Percentiles rank a stretch among this genome's conserved stretches.
Conservation (phyloP, 345 rosid species). For the Theobroma cacao region DNA sequence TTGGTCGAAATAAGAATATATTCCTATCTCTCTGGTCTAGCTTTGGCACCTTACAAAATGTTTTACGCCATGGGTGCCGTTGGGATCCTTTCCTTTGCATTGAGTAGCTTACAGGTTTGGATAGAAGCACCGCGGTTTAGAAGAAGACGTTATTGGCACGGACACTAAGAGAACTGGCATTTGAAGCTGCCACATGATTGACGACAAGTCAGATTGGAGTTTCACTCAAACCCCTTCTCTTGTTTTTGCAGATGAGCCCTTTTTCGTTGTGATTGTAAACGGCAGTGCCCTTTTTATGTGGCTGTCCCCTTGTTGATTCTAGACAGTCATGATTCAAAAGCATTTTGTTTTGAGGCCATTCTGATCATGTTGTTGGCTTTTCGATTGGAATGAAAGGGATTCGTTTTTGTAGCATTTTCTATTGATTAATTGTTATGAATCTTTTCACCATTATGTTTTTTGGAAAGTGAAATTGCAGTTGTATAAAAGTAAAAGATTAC, state of each 20-base stretch:
- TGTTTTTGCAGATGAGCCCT: neutral
- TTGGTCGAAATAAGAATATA: constrained; percentile 33
- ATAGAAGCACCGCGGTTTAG: constrained; percentile 45
- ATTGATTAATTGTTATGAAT: too few species aligned
- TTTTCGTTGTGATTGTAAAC: neutral
- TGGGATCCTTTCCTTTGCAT: constrained; percentile 51
- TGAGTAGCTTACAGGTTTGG: constrained; percentile 47
- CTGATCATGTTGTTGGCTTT: neutral
- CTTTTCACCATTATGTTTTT: too few species aligned
- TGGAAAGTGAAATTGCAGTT: too few species aligned
- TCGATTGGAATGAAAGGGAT: neutral
- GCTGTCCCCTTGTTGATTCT: neutral
- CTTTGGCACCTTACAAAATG: constrained; percentile 69
- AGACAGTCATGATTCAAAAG: neutral
- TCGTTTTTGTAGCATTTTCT: too few species aligned
- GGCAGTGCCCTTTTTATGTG: neutral
- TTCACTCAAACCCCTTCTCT: neutral
- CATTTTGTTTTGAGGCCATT: neutral
- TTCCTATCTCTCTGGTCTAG: constrained; percentile 66
- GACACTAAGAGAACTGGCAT: constrained; percentile 46
- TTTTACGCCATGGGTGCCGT: constrained; percentile 70
- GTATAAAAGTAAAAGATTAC: too few species aligned
- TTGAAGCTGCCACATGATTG: neutral
- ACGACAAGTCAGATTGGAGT: neutral
- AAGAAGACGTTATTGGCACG: constrained; percentile 67